Conservation (phyloP, 352 stramenopile species). For the Phytopythium delawarense region DNA sequence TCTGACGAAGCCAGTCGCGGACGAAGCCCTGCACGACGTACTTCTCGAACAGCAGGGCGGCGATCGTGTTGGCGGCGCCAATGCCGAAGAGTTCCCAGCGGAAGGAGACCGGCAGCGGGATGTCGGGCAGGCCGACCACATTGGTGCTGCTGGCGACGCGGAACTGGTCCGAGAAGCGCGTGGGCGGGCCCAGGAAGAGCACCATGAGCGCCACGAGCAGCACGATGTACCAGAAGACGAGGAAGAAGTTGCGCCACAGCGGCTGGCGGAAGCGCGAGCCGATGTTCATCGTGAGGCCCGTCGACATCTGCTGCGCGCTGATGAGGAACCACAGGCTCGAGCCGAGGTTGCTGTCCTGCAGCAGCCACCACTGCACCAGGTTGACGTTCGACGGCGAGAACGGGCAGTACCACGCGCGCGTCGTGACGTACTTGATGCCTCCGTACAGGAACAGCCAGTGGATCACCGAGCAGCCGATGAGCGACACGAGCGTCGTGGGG, state of each 20-base stretch:
- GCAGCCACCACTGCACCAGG: slow-evolving; percentile 66
- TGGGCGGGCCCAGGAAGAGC: slow-evolving; percentile 50
- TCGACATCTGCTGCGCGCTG: slow-evolving; percentile 68
- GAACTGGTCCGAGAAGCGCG: slow-evolving; percentile 63
- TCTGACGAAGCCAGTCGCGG: slow-evolving; percentile 55
- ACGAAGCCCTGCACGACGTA: slow-evolving; percentile 63
- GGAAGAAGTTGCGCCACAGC: slow-evolving; percentile 62
- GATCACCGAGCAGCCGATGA: slow-evolving; percentile 52
- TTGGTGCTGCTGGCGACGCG: slow-evolving; percentile 72
- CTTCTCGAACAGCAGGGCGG: slow-evolving; percentile 55
- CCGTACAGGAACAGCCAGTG: slow-evolving; percentile 75
- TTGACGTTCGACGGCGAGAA: slow-evolving; percentile 66
- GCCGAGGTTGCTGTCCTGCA: slow-evolving; percentile 65
- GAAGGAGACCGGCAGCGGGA: slow-evolving; percentile 55
- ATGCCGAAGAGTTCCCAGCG: slow-evolving; percentile 63
- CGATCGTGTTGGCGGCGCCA: slow-evolving; percentile 48
- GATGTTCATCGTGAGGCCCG: slow-evolving; percentile 51
- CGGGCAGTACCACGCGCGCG: slow-evolving; percentile 61
- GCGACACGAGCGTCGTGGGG: slow-evolving; percentile 58
- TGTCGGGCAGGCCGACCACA: slow-evolving; percentile 60
- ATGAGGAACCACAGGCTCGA: slow-evolving; percentile 60
- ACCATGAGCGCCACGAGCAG: slow-evolving; percentile 51
- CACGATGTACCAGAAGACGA: slow-evolving; percentile 56
- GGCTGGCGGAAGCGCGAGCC: slow-evolving; percentile 61
- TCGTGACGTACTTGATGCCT: slow-evolving; percentile 55